Percentiles rank a stretch among this genome's conserved stretches.
phyloP scores from a whole-genome alignment of 2,329 filamentous ascomycete genomes.

The Neofusicoccum cordaticola region DNA sequence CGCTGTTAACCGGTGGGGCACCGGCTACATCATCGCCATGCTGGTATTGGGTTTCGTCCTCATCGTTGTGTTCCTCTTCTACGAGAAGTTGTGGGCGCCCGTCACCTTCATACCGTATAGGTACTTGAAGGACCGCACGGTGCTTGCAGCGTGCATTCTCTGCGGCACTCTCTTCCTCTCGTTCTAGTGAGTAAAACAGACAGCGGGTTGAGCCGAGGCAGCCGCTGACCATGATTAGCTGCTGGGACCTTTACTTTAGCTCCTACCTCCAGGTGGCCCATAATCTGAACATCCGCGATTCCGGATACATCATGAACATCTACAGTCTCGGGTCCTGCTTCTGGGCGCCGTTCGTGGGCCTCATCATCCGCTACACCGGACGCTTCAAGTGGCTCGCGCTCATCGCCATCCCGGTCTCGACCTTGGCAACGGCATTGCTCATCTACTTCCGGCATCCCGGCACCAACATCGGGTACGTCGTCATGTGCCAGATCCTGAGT shows the following conservation, averaged over 20 bases:
- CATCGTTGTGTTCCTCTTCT: slow-evolving; percentile 38
- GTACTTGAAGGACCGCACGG: slow-evolving; percentile 49
- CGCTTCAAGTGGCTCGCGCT: slow-evolving; percentile 20
- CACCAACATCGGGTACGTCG: slow-evolving; percentile 29
- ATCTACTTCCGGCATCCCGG: slow-evolving; percentile 31
- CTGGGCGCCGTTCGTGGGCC: slow-evolving; percentile 22
- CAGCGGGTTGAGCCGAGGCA: too few species aligned
- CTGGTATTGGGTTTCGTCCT: slow-evolving; percentile 36
- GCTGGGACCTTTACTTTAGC: slow-evolving; percentile 32
- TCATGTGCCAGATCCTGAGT: slow-evolving; percentile 32
- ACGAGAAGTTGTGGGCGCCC: slow-evolving; percentile 36
- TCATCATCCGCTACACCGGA: slow-evolving; percentile 17
- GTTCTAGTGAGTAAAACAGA: neutral
- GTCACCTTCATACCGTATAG: slow-evolving; percentile 44
- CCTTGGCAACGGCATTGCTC: slow-evolving; percentile 30
- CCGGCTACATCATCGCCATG: slow-evolving; percentile 38
- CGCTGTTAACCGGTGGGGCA: slow-evolving; percentile 34
- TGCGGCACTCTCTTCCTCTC: slow-evolving; percentile 20
- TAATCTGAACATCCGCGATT: slow-evolving; percentile 20
- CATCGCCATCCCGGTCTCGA: slow-evolving; percentile 23
- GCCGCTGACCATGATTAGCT: neutral
- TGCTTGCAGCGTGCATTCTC: slow-evolving; percentile 57
- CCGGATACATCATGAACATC: slow-evolving; percentile 28
- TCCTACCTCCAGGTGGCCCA: slow-evolving; percentile 34
- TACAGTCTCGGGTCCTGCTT: slow-evolving; percentile 29